Conservation (phyloP, 2,329 filamentous ascomycete genomes). For the Exophiala spinifera region DNA sequence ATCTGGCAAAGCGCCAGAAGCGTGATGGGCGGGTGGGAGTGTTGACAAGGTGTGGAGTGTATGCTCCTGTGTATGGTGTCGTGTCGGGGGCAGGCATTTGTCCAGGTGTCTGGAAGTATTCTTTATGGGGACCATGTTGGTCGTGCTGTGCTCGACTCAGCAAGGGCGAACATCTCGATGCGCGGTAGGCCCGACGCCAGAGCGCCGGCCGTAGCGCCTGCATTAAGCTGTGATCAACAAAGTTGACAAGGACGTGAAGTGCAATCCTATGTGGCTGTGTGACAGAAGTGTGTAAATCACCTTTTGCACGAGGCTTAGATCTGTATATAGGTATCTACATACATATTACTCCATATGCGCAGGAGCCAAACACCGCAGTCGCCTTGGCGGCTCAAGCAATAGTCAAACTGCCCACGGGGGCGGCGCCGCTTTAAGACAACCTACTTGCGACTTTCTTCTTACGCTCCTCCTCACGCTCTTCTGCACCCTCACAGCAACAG, state of each 20-base stretch:
- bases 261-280: background rate
- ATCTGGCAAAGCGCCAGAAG: slow-evolving; percentile 16
- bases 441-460: too few relatives aligned
- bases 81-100: slow-evolving; percentile 26
- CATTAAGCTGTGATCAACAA: slow-evolving; percentile 7
- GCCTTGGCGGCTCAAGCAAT: background rate
- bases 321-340: too few relatives aligned
- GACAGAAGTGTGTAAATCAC: background rate
- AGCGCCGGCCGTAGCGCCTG: slow-evolving; percentile 19
- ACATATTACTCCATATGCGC: too few relatives aligned
- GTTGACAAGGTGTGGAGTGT: background rate
- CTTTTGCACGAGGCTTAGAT: background rate
- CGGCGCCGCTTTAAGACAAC: too few relatives aligned
- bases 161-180: background rate
- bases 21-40: slow-evolving; percentile 10
- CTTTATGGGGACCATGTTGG: slow-evolving; percentile 28
- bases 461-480: background rate
- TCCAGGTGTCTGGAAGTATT: slow-evolving; percentile 30
- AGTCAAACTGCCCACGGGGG: too few relatives aligned
- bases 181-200: slow-evolving; percentile 14
- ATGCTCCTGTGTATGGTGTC: slow-evolving; percentile 12
- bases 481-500: background rate
- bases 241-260: background rate
- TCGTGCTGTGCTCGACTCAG: slow-evolving; percentile 19
- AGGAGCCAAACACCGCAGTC: background rate